Evolutionary conservation across 176 grass and related monocot species (phyloP), one percentile per base, ranked within the genome.

Genomic region (Leersia perrieri): DNA sequence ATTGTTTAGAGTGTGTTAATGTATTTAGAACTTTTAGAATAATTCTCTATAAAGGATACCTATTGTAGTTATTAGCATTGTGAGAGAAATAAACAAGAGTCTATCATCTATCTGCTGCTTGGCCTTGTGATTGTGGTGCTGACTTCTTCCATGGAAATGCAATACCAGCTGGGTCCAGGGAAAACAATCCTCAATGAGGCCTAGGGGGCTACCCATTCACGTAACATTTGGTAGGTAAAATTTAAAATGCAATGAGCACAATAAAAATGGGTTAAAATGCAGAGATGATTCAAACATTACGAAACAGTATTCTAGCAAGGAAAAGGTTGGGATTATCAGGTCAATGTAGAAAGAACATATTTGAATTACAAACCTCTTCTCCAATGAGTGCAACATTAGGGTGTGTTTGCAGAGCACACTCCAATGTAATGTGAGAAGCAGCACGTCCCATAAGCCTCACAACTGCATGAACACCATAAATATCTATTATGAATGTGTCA

Each of bases 381-480:
- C 96, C 96, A 71, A 99, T 93, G 72, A 99, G 66, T 58, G 96
- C 81, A 86, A 95, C 94, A 62, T 99, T 99, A 68, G 96, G 96
- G 71, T 95, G 96, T 40, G 96, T 99, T 82, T 99, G 96, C 78
- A 99, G 83, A 66, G 93, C 93, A 72, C 96, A 99, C 60, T 99
- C 96, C 85, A 99, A 75, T 60, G 96, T 99, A 53, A 99, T 99
- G 82, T 99, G 96, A 87, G 96, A 99, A 90, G 96, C 96, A 86
- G 96, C 92, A 77, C 96, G 96, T 6, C 96, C 96, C 96, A 99
- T 99, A 78, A 99, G 93, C 87, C 96, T 99, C 51, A 99, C 96
- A 93, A 99, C 96, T 99, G 75, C 70, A 87, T 68, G 9, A 63
- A 14, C 33, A 90, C 69, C 82, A 25, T 5, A 78, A 68, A 33